These are phyloP conservation scores for Talaromyces stipitatus DNA, from an alignment of 495 filamentous ascomycete genomes.

Conservation along the genomic window DNA sequence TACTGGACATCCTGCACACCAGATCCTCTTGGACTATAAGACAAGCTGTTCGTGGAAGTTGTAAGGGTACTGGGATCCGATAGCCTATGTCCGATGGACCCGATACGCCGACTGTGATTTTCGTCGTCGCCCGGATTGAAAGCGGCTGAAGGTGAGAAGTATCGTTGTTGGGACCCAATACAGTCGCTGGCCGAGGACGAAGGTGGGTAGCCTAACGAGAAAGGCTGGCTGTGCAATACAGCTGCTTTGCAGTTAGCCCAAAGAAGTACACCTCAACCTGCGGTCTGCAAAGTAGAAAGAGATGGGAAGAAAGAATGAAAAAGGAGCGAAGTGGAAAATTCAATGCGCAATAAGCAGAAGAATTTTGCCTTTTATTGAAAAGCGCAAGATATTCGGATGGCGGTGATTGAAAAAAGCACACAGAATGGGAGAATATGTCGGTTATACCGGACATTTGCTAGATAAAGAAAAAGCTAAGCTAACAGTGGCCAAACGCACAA, in stretches of 20 bases:
- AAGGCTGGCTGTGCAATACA: constrained; percentile 27
- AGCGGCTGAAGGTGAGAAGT: constrained; percentile 22
- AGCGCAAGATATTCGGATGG: neutral
- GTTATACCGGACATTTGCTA: neutral
- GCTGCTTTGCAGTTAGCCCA: constrained; percentile 11
- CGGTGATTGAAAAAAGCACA: neutral
- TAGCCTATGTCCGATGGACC: constrained; percentile 27
- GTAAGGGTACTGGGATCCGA: constrained; percentile 30
- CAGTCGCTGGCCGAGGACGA: constrained; percentile 34
- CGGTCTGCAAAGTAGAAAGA: constrained; percentile 7
- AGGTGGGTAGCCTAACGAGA: constrained; percentile 29
- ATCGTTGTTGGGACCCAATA: constrained; percentile 17
- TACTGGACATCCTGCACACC: constrained; percentile 41
- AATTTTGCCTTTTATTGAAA: neutral
- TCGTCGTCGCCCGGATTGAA: constrained; percentile 33
- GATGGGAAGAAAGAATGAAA: constrained; percentile 11
- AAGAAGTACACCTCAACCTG: neutral
- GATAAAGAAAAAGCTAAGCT: neutral
- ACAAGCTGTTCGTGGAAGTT: constrained; percentile 37
- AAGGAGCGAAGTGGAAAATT: neutral
- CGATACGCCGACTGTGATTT: constrained; percentile 33
- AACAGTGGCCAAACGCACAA: neutral
- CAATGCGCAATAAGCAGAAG: neutral
- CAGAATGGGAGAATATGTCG: neutral
- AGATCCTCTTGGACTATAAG: constrained; percentile 38